Conservation (phyloP, 192 early-diverging fungal species). For the Umbelopsis ramanniana region DNA sequence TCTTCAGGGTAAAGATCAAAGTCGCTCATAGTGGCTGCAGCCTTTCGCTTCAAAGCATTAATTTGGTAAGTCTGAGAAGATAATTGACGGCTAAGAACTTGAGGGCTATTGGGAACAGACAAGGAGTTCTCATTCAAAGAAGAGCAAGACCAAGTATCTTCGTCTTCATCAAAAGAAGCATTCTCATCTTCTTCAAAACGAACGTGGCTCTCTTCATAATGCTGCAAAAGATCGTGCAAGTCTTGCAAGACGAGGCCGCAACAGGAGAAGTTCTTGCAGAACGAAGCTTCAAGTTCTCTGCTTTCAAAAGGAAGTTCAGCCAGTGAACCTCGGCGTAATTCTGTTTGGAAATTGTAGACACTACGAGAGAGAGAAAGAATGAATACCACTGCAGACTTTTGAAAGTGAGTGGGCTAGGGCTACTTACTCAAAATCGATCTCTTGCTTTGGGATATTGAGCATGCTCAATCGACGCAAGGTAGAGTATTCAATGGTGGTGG, state of each 20-base stretch:
- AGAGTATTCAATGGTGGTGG: conserved; percentile 36
- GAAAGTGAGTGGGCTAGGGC: not conserved
- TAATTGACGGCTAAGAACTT: conserved; percentile 21
- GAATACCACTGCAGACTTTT: conserved; percentile 1
- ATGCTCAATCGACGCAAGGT: conserved; percentile 39
- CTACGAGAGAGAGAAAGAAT: conserved; percentile 17
- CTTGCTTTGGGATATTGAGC: conserved; percentile 35
- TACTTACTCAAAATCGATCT: conserved; percentile 48
- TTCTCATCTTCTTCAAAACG: conserved; percentile 86
- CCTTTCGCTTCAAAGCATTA: conserved; percentile 38
- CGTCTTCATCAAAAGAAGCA: conserved; percentile 45
- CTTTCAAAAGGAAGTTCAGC: conserved; percentile 48
- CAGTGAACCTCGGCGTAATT: conserved; percentile 13
- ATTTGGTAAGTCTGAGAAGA: conserved; percentile 28
- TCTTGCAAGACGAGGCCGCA: conserved; percentile 88
- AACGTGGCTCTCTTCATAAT: conserved; percentile 95
- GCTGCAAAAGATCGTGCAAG: conserved; percentile 94
- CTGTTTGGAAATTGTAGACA: conserved; percentile 35
- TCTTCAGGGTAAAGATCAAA: conserved; percentile 24
- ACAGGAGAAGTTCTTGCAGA: conserved; percentile 95
- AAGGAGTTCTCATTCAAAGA: conserved; percentile 12
- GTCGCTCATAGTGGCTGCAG: conserved; percentile 31
- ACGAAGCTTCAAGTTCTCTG: conserved; percentile 83
- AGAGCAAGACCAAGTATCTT: conserved; percentile 26
- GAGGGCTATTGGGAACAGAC: conserved; percentile 32